These are phyloP conservation scores for Pythium vanterpoolii DNA, from an alignment of 352 stramenopile species.

Conservation along the genomic window DNA sequence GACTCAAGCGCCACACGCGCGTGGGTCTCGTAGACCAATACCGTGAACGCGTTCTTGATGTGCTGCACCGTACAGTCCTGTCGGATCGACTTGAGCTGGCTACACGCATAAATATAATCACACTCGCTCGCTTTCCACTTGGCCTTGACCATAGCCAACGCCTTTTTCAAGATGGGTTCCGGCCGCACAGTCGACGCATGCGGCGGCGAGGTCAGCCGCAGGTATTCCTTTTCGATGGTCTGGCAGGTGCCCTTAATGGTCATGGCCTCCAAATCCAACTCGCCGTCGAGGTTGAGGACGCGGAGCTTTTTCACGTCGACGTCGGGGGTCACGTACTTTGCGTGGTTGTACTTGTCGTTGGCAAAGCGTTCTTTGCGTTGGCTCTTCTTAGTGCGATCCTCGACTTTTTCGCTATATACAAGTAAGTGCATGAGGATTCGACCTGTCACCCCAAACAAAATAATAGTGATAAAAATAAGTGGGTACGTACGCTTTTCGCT, in stretches of 20 bases:
- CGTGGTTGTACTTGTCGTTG: constrained; percentile 66
- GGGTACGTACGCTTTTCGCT: constrained; percentile 60
- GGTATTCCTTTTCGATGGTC: constrained; percentile 97
- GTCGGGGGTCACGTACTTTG: constrained; percentile 54
- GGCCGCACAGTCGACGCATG: constrained; percentile 94
- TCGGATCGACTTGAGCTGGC: constrained; percentile 98
- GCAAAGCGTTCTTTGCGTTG: constrained; percentile 74
- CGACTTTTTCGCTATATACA: constrained; percentile 15
- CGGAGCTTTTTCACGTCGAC: constrained; percentile 71
- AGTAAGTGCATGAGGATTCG: neutral
- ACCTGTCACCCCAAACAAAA: neutral
- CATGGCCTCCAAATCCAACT: constrained; percentile 85
- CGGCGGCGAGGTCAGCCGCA: constrained; percentile 95
- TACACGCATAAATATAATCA: constrained; percentile 96
- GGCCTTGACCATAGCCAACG: constrained; percentile 81
- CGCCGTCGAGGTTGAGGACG: constrained; percentile 72
- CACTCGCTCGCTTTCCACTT: constrained; percentile 85
- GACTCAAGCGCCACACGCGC: constrained; percentile 95
- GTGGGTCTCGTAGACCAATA: constrained; percentile 97
- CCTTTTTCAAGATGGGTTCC: constrained; percentile 87
- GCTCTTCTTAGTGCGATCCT: constrained; percentile 66
- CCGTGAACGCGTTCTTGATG: constrained; percentile 97
- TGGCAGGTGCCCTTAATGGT: constrained; percentile 94
- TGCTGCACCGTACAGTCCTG: constrained; percentile 98
- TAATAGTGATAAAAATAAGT: neutral